Evolutionary conservation across 768 basidiomycete genomes (phyloP), one percentile per base, ranked within the genome.

Genomic region (Mycena epipterygia): DNA sequence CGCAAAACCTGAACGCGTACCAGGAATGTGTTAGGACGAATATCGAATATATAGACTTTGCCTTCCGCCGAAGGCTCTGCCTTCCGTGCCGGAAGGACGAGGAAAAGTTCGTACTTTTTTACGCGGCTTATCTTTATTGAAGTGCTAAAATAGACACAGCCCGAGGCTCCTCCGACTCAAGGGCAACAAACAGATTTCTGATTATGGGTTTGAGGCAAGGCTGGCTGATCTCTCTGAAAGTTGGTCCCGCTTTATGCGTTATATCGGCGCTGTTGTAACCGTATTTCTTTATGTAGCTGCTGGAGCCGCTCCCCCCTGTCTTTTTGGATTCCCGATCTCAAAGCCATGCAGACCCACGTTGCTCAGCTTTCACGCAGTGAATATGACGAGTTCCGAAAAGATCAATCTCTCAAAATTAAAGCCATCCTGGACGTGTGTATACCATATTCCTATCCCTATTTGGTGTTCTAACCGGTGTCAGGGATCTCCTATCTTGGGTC

Each of bases 161-260:
- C n/a, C n/a, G n/a, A n/a, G n/a, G n/a, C 61, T 63, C 35, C 61
- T 63, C 5, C 48, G 61, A 49, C 33, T 35, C n/a, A 49, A 61
- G 14, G 29, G 5, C 33, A 17, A 41, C 5, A 0, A 53, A 9
- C 19, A 19, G 7, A 12, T 7, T 13, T 30, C 49, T 25, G 23
- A 16, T 17, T 14, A 13, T 27, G 16, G 33, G 4, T 63, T 52
- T 12, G 35, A 53, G 19, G 1, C 23, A 4, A 35, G 29, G 8
- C 9, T 63, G 2, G 16, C 53, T 30, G 51, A 37, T 42, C n/a
- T n/a, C n/a, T n/a, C n/a, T n/a, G n/a, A n/a, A n/a, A n/a, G n/a
- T 63, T 63, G 37, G 61, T 63, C 3, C 61, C 61, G 6, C 29
- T 48, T 60, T 25, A 16, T 60, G 21, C 13, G 44, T 27, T 60